Evolutionary conservation across 2,329 filamentous ascomycete species (phyloP).

Genomic region (Cercospora citrullina): DNA sequence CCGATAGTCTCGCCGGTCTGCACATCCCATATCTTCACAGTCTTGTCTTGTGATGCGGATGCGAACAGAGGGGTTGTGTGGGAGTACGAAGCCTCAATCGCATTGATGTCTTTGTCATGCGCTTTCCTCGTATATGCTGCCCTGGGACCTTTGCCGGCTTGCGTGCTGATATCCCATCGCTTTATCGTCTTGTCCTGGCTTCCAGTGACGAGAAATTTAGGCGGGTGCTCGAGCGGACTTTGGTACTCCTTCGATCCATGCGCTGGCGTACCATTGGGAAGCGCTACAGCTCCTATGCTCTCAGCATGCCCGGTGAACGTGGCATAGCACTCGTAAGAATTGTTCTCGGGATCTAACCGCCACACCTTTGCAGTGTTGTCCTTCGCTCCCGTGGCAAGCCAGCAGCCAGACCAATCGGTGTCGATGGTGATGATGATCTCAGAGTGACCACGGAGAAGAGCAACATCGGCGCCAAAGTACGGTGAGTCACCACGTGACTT

Average conservation of each 20-base stretch:
- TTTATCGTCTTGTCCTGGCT: constrained; percentile 96
- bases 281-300: constrained; percentile 83
- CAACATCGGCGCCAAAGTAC: constrained; percentile 89
- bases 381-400: constrained; percentile 94
- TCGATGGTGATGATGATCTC: constrained; percentile 96
- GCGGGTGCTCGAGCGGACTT: constrained; percentile 76
- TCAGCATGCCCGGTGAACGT: constrained; percentile 90
- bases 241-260: constrained; percentile 68
- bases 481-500: constrained; percentile 26
- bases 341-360: constrained; percentile 74
- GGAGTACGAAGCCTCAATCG: constrained; percentile 70
- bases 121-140: constrained; percentile 88
- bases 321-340: constrained; percentile 76
- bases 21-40: constrained; percentile 93
- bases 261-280: constrained; percentile 70
- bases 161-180: constrained; percentile 72
- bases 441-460: constrained; percentile 81
- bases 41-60: constrained; percentile 93
- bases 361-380: constrained; percentile 93
- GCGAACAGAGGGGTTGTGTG: constrained; percentile 77
- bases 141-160: constrained; percentile 53
- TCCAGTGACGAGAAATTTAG: constrained; percentile 82
- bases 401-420: constrained; percentile 94
- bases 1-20: constrained; percentile 88
- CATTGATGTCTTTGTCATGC: constrained; percentile 98